A percentile compares a stretch with the other conserved stretches of the same genome.
Evolutionary conservation across 306 rosid genomes (phyloP).

Genomic region (Vachellia collinsii): DNA sequence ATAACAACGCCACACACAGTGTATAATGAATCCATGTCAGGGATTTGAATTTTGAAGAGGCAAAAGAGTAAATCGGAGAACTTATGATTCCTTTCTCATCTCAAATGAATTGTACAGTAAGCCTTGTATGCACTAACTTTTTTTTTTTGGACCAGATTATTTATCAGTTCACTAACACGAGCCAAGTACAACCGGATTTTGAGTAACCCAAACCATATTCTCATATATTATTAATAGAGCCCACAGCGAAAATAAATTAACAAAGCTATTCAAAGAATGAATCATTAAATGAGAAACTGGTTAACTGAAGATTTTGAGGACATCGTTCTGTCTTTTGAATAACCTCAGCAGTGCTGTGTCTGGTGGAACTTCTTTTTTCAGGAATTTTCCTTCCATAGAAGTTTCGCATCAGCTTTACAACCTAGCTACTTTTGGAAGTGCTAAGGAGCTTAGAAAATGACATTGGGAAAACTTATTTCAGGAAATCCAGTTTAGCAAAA

Average conservation of each 20-base stretch:
- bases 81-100: background rate
- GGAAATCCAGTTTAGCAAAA: background rate
- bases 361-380: background rate
- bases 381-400: background rate
- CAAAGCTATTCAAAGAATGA: background rate
- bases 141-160: background rate
- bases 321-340: background rate
- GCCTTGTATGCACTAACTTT: background rate
- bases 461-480: too few species aligned
- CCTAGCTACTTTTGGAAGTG: background rate
- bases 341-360: background rate
- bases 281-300: background rate
- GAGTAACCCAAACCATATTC: background rate
- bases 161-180: background rate
- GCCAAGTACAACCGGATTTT: background rate
- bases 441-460: background rate
- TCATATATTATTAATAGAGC: background rate
- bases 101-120: background rate
- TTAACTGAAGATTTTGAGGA: background rate
- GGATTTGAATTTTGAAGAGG: background rate
- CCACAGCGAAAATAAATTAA: background rate
- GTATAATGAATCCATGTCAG: background rate
- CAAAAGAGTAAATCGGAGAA: background rate
- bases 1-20: background rate
- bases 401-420: background rate